These are phyloP conservation scores for Bjerkandera adusta DNA, from an alignment of 1,284 basidiomycete genomes.

Conservation along the genomic window DNA sequence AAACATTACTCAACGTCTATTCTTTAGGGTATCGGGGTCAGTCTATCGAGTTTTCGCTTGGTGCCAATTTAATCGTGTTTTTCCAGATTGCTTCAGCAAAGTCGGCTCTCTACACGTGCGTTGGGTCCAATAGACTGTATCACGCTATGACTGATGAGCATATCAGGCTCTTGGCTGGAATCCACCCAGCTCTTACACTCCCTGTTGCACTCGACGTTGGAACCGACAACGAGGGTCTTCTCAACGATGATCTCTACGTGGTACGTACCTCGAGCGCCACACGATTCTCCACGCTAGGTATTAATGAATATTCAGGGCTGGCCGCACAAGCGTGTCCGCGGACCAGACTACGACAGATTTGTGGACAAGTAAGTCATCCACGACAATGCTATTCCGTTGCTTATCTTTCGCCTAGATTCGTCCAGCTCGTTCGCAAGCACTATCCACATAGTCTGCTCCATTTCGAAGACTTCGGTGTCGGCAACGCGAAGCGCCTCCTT, in stretches of 20 bases:
- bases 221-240: conserved; percentile 66
- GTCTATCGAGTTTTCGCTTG: conserved; percentile 19
- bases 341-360: conserved; percentile 65
- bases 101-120: conserved; percentile 77
- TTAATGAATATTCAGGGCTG: conserved; percentile 61
- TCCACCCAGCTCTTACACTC: conserved; percentile 70
- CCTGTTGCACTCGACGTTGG: conserved; percentile 76
- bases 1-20: not conserved
- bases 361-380: conserved; percentile 54
- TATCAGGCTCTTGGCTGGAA: conserved; percentile 70
- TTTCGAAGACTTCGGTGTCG: conserved; percentile 78
- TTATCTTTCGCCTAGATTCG: conserved; percentile 30
- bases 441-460: conserved; percentile 57
- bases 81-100: conserved; percentile 84
- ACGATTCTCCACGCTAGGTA: too few relatives aligned
- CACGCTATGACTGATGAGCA: conserved; percentile 3
- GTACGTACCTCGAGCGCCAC: conserved; percentile 34
- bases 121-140: conserved; percentile 6
- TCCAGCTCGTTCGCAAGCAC: conserved; percentile 43
- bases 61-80: not conserved
- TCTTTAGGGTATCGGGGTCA: conserved; percentile 45
- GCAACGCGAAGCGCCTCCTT: conserved; percentile 73
- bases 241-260: conserved; percentile 67
- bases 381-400: conserved; percentile 21
- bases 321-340: conserved; percentile 60